These are phyloP conservation scores for Chondrus crispus DNA, from an alignment of 23 red algal genomes.

Conservation along the genomic window DNA sequence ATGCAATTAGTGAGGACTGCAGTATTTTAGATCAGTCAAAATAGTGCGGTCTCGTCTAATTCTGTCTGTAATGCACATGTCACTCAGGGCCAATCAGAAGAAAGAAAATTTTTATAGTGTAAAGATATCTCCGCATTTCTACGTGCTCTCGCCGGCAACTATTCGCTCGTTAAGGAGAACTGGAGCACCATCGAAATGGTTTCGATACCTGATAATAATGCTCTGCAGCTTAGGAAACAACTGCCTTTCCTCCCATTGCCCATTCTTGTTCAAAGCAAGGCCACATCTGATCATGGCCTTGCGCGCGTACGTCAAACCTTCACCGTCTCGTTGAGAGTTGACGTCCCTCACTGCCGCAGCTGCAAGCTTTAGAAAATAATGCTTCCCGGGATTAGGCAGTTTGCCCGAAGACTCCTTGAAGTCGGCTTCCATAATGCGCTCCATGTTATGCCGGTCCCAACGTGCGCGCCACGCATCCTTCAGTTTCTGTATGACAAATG, in stretches of 20 bases:
- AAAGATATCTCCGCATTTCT: no score
- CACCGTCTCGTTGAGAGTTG: neutral
- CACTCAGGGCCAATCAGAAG: no score
- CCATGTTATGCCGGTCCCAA: neutral
- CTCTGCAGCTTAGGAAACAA: neutral
- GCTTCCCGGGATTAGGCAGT: conserved; percentile 6
- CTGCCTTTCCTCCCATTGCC: neutral
- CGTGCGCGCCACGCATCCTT: neutral
- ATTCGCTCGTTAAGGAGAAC: no score
- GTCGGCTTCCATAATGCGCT: neutral
- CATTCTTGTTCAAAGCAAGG: neutral
- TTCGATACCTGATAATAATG: neutral
- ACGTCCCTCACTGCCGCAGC: neutral
- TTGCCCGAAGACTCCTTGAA: neutral
- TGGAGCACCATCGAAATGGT: neutral
- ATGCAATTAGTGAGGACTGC: no score
- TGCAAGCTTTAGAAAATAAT: neutral
- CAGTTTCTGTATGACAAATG: conserved; percentile 12
- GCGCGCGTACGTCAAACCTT: neutral
- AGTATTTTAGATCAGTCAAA: no score
- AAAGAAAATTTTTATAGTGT: no score
- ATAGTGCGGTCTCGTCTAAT: no score
- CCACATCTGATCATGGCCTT: neutral
- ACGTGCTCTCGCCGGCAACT: no score
- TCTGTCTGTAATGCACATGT: no score